Percentiles rank a stretch among this genome's conserved stretches.
phyloP scores from a whole-genome alignment of 2,329 filamentous ascomycete genomes.

The Ceratocystis lukuohia region DNA sequence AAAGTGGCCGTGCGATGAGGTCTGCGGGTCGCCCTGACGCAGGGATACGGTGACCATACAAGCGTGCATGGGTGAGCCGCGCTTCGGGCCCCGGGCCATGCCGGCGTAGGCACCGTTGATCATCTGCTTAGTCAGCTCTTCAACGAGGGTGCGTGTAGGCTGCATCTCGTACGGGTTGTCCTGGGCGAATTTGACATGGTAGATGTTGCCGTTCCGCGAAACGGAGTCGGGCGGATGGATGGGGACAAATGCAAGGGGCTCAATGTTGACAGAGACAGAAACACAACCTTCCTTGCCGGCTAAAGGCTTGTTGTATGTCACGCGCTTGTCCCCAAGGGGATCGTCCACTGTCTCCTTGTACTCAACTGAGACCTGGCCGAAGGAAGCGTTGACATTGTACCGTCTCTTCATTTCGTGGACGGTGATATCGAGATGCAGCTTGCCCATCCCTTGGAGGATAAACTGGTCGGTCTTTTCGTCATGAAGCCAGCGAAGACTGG shows the following conservation, averaged over 20 bases:
- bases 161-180: conserved; percentile 10
- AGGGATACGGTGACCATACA: conserved; percentile 59
- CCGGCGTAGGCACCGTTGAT: conserved; percentile 72
- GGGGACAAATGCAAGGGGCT: conserved; percentile 38
- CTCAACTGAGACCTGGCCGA: conserved; percentile 86
- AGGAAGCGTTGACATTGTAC: conserved; percentile 65
- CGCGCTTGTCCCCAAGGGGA: conserved; percentile 42
- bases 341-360: conserved; percentile 71
- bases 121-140: conserved; percentile 45
- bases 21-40: conserved; percentile 38
- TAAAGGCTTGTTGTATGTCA: conserved; percentile 63
- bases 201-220: conserved; percentile 58
- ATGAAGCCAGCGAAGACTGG: conserved; percentile 70
- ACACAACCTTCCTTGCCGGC: conserved; percentile 70
- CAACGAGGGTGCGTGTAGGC: conserved; percentile 22
- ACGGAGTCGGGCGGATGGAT: conserved; percentile 31
- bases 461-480: conserved; percentile 90
- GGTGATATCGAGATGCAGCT: conserved; percentile 87
- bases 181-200: conserved; percentile 30
- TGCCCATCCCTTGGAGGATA: conserved; percentile 88
- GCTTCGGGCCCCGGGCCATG: conserved; percentile 69
- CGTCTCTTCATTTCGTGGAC: conserved; percentile 76
- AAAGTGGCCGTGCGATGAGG: conserved; percentile 55
- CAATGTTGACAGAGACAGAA: conserved; percentile 54
- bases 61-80: conserved; percentile 66